Conservation (phyloP, 805 yeast genomes). For the Komagataella pastoris region DNA sequence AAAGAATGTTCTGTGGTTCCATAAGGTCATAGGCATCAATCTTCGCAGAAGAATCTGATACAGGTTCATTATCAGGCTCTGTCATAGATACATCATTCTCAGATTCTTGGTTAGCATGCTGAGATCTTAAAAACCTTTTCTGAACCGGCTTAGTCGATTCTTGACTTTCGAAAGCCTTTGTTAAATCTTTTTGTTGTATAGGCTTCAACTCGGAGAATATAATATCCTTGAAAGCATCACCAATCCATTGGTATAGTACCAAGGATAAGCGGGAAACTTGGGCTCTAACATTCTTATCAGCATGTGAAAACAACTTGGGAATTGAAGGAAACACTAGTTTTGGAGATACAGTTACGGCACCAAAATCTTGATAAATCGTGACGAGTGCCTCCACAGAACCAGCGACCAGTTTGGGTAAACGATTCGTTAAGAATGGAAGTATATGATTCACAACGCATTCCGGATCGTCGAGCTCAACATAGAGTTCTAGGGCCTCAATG, state of each 20-base stretch:
- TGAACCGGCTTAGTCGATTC: constrained; percentile 32
- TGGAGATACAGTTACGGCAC: constrained; percentile 49
- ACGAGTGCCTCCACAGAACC: constrained; percentile 46
- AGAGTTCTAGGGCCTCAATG: constrained; percentile 42
- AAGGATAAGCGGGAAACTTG: constrained; percentile 62
- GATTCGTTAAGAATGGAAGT: constrained; percentile 44
- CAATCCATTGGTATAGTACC: constrained; percentile 64
- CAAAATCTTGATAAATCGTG: constrained; percentile 46
- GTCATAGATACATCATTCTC: constrained; percentile 8
- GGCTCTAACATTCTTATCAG: constrained; percentile 75
- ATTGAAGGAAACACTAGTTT: constrained; percentile 41
- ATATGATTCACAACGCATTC: constrained; percentile 56
- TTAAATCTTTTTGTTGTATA: constrained; percentile 78
- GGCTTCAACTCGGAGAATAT: constrained; percentile 72
- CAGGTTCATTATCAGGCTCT: constrained; percentile 26
- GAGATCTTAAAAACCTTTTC: constrained; percentile 38
- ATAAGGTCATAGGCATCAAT: constrained; percentile 61
- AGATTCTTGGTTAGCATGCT: constrained; percentile 27
- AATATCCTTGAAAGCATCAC: constrained; percentile 41
- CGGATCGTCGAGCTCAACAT: constrained; percentile 56
- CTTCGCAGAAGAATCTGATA: constrained; percentile 10
- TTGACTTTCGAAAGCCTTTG: constrained; percentile 48
- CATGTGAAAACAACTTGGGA: constrained; percentile 66
- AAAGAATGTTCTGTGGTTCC: constrained; percentile 55
- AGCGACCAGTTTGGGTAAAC: constrained; percentile 68